These are phyloP conservation scores for Russula dissimulans DNA, from an alignment of 768 basidiomycete species.

Conservation along the genomic window DNA sequence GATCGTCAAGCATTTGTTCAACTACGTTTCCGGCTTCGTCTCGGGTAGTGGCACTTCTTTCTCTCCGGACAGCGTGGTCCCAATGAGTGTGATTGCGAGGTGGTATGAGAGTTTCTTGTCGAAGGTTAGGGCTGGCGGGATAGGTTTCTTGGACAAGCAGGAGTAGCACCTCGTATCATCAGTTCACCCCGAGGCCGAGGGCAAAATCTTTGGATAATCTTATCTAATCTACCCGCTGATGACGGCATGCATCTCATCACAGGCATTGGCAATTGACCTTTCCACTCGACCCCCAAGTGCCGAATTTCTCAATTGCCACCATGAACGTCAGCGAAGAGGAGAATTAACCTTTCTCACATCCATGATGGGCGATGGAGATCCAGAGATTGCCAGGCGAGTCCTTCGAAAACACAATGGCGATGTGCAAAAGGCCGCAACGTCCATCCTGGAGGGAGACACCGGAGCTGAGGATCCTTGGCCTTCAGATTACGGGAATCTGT, in stretches of 20 bases:
- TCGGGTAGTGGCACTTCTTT: constrained; percentile 29
- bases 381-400: constrained; percentile 43
- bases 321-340: constrained; percentile 24
- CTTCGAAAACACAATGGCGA: constrained; percentile 54
- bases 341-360: constrained; percentile 27
- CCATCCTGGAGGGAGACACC: constrained; percentile 26
- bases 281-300: not conserved
- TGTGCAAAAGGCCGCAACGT: constrained; percentile 28
- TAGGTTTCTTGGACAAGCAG: constrained; percentile 49
- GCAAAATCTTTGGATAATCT: not conserved
- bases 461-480: constrained; percentile 15
- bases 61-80: constrained; percentile 44
- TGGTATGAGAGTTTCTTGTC: constrained; percentile 64
- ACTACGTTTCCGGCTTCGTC: constrained; percentile 63
- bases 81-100: constrained; percentile 51
- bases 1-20: constrained; percentile 65
- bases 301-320: not conserved
- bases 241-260: not conserved
- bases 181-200: too few species aligned
- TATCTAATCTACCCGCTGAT: constrained; percentile 2
- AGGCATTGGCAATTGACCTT: not conserved
- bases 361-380: constrained; percentile 37
- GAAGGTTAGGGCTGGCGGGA: constrained; percentile 51
- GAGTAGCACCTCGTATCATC: constrained; percentile 10
- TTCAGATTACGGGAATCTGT: constrained; percentile 3